Conservation (phyloP, 345 rosid species). For the Syzygium aromaticum region DNA sequence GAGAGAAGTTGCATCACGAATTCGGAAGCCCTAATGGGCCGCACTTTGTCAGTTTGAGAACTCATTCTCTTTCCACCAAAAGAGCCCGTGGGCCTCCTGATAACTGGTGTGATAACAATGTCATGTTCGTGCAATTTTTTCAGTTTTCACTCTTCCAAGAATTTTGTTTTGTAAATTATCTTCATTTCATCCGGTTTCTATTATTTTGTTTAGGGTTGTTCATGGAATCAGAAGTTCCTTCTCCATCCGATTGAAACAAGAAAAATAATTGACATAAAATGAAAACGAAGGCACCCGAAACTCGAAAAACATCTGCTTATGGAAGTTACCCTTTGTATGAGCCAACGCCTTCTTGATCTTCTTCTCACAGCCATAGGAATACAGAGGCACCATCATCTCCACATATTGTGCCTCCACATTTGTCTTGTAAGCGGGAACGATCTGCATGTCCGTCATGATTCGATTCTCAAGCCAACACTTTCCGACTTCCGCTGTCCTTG, state of each 20-base stretch:
- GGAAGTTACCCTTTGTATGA: constrained; percentile 62
- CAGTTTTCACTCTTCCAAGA: too few relatives aligned
- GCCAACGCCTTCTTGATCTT: constrained; percentile 66
- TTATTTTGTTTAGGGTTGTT: neutral
- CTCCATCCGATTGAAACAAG: neutral
- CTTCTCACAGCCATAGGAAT: constrained; percentile 76
- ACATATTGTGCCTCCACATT: constrained; percentile 86
- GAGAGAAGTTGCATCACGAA: neutral
- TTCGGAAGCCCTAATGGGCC: neutral
- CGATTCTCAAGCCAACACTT: neutral
- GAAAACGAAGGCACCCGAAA: neutral
- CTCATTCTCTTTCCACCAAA: neutral
- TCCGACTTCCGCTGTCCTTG: neutral
- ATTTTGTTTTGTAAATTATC: too few relatives aligned
- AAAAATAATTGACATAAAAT: neutral
- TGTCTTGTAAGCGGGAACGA: constrained; percentile 40
- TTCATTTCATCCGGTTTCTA: too few relatives aligned
- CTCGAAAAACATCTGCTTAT: neutral
- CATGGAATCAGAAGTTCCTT: neutral
- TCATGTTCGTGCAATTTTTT: too few relatives aligned
- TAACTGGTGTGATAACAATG: neutral
- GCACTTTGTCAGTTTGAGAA: neutral
- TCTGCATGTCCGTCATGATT: constrained; percentile 60
- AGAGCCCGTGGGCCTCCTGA: neutral
- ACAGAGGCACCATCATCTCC: constrained; percentile 92